Conservation (phyloP, 23 red algal species). For the Gracilariopsis chorda region DNA sequence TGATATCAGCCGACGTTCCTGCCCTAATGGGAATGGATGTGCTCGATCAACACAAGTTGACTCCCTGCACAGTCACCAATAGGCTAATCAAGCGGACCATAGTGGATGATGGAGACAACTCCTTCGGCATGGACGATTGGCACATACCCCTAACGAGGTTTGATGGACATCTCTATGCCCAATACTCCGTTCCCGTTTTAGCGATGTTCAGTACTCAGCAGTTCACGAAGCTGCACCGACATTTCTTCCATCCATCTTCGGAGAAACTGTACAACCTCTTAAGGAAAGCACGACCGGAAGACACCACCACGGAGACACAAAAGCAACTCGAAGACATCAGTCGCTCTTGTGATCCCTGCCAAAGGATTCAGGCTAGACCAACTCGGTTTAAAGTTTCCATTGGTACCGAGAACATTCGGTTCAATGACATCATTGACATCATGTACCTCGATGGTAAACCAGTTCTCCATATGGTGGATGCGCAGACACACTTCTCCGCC, state of each 20-base stretch:
- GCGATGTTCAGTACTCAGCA: neutral
- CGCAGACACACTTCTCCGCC: neutral
- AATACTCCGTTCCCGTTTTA: neutral
- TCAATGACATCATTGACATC: slow-evolving; percentile 1
- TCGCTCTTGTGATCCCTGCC: neutral
- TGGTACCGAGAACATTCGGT: neutral
- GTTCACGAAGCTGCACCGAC: neutral
- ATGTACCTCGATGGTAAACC: slow-evolving; percentile 22
- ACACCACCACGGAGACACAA: neutral
- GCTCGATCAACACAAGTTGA: neutral
- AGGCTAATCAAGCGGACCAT: neutral
- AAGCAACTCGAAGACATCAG: neutral
- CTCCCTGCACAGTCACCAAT: neutral
- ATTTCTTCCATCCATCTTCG: slow-evolving; percentile 12
- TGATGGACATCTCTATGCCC: neutral
- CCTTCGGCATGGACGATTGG: too few species aligned
- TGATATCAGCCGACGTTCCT: neutral
- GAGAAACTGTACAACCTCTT: slow-evolving; percentile 6
- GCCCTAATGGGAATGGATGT: neutral
- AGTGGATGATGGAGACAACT: too few species aligned
- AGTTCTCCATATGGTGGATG: neutral
- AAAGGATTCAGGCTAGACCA: neutral
- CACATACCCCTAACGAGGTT: neutral
- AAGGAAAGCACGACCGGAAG: neutral
- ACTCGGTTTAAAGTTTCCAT: neutral